Percentiles rank a stretch among this genome's conserved stretches.
phyloP scores from a whole-genome alignment of 306 rosid species.

The Phaseolus lunatus region DNA sequence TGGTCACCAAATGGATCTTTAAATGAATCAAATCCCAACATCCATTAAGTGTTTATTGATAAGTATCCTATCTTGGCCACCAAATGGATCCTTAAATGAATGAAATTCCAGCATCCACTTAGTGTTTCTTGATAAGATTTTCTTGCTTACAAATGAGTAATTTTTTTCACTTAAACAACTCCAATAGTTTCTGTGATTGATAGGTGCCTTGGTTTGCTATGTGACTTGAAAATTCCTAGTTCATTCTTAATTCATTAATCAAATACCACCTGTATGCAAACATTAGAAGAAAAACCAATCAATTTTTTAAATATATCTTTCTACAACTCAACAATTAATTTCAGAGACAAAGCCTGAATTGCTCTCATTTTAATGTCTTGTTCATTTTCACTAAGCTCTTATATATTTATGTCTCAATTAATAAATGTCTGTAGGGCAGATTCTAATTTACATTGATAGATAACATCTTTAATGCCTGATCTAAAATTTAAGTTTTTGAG shows the following conservation, averaged over 20 bases:
- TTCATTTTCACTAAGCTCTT: no score
- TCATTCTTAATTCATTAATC: neutral
- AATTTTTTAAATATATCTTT: neutral
- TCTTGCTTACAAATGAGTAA: no score
- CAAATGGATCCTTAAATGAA: no score
- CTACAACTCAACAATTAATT: neutral
- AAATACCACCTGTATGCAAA: neutral
- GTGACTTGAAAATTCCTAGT: neutral
- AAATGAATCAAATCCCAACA: conserved; percentile 19
- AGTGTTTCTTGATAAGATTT: no score
- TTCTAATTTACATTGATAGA: neutral
- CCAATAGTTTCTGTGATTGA: neutral
- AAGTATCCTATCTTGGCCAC: no score
- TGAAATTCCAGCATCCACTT: no score
- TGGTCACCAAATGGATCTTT: no score
- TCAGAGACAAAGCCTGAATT: neutral
- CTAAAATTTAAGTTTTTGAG: neutral
- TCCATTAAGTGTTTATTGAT: neutral
- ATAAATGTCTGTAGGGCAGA: neutral
- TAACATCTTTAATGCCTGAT: neutral
- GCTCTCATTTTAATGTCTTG: no score
- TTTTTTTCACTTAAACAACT: neutral
- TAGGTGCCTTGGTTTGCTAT: neutral
- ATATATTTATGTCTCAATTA: no score
- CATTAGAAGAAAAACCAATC: neutral